phyloP scores from a whole-genome alignment of 768 basidiomycete species.

The Xerocomellus intermedius region DNA sequence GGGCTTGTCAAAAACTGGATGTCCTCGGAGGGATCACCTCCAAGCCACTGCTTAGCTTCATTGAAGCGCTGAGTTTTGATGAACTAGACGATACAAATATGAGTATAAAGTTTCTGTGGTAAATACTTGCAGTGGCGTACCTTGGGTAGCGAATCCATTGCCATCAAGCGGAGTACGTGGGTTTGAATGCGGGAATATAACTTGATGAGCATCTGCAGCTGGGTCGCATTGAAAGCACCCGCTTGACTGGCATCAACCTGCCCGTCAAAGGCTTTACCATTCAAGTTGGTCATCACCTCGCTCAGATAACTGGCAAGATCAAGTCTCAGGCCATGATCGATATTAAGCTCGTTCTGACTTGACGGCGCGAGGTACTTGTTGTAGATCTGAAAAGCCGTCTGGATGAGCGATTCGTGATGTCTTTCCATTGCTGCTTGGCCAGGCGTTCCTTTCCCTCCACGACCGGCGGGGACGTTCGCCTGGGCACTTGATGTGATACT shows the following conservation, averaged over 20 bases:
- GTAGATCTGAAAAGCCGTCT: constrained; percentile 91
- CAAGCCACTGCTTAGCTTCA: constrained; percentile 74
- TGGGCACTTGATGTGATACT: constrained; percentile 91
- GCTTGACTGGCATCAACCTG: constrained; percentile 82
- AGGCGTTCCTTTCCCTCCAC: constrained; percentile 52
- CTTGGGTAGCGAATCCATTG: constrained; percentile 98
- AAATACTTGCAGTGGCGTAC: constrained; percentile 38
- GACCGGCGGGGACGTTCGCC: constrained; percentile 45
- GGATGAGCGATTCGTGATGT: constrained; percentile 93
- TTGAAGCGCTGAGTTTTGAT: constrained; percentile 84
- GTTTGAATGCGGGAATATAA: constrained; percentile 96
- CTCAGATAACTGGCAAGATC: constrained; percentile 92
- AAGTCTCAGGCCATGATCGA: constrained; percentile 93
- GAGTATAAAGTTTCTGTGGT: constrained; percentile 8
- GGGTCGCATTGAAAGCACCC: constrained; percentile 87
- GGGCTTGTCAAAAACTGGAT: constrained; percentile 56
- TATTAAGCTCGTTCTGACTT: constrained; percentile 95
- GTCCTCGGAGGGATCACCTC: constrained; percentile 70
- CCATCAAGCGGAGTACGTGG: constrained; percentile 97
- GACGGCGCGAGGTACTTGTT: constrained; percentile 95
- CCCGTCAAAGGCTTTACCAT: constrained; percentile 76
- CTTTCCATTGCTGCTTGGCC: constrained; percentile 92
- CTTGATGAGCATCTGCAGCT: constrained; percentile 89
- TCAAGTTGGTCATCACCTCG: constrained; percentile 77
- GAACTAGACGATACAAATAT: constrained; percentile 49